These are phyloP conservation scores for Apophysomyces trapeziformis DNA, from an alignment of 371 early-diverging fungal genomes.

Conservation along the genomic window DNA sequence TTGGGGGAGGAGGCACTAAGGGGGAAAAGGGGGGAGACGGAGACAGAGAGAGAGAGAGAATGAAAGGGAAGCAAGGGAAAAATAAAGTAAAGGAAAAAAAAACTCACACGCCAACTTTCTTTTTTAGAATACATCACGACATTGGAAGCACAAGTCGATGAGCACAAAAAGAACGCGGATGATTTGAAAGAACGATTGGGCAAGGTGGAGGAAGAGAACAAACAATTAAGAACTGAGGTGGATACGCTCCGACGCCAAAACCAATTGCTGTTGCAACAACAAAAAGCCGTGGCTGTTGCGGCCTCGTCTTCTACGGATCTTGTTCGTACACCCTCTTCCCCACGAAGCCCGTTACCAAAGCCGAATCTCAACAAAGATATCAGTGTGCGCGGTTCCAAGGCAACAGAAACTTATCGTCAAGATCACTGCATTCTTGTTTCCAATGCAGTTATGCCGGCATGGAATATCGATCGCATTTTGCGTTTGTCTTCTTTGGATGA, in stretches of 20 bases:
- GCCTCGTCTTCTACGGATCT: slow-evolving; percentile 19
- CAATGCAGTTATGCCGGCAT: slow-evolving; percentile 52
- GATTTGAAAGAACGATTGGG: slow-evolving; percentile 48
- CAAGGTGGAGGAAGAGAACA: slow-evolving; percentile 62
- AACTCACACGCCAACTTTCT: neutral
- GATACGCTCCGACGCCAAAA: slow-evolving; percentile 48
- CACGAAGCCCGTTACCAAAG: slow-evolving; percentile 41
- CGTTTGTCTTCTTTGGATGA: slow-evolving; percentile 4
- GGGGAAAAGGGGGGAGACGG: too few relatives aligned
- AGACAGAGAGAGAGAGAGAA: too few relatives aligned
- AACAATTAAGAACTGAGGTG: slow-evolving; percentile 59
- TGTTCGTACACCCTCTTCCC: slow-evolving; percentile 27
- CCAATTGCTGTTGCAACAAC: slow-evolving; percentile 31
- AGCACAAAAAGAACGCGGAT: slow-evolving; percentile 65
- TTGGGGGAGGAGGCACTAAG: too few relatives aligned
- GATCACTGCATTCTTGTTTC: slow-evolving; percentile 52
- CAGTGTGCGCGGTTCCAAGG: slow-evolving; percentile 48
- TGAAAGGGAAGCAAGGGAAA: slow-evolving; percentile 21
- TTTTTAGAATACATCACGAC: slow-evolving; percentile 78
- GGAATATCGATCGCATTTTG: slow-evolving; percentile 48
- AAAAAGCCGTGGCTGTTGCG: slow-evolving; percentile 12
- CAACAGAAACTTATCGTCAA: slow-evolving; percentile 53
- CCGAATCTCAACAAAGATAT: slow-evolving; percentile 54
- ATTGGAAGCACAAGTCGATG: slow-evolving; percentile 77
- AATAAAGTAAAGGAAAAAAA: neutral